These are phyloP conservation scores for Peniophora sp. DNA, from an alignment of 1,284 basidiomycete species.

Conservation along the genomic window DNA sequence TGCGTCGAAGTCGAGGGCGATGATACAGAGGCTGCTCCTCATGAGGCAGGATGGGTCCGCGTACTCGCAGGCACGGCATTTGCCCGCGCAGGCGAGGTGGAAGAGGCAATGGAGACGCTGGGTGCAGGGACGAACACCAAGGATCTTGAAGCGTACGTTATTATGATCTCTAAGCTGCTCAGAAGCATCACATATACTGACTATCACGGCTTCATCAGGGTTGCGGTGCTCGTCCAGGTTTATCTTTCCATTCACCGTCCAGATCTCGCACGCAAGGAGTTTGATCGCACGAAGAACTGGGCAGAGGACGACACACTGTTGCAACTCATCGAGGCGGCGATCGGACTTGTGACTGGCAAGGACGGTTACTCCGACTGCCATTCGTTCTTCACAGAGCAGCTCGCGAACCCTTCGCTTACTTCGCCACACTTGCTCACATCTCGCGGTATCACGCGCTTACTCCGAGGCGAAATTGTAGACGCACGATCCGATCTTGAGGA, in stretches of 20 bases:
- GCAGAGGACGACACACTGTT: conserved; percentile 87
- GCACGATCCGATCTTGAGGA: conserved; percentile 83
- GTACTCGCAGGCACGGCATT: conserved; percentile 83
- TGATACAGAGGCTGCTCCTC: conserved; percentile 52
- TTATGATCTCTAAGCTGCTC: neutral
- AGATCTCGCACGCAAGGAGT: conserved; percentile 82
- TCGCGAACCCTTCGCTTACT: conserved; percentile 77
- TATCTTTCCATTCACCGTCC: conserved; percentile 80
- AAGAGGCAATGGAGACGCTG: conserved; percentile 87
- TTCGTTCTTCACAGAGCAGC: conserved; percentile 90
- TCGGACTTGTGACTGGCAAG: conserved; percentile 75
- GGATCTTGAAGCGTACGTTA: conserved; percentile 79
- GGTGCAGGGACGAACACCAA: conserved; percentile 61
- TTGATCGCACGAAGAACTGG: conserved; percentile 74
- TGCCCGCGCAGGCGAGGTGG: conserved; percentile 73
- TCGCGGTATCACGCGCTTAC: conserved; percentile 77
- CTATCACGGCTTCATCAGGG: conserved; percentile 34
- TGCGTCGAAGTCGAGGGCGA: conserved; percentile 81
- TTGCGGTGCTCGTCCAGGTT: conserved; percentile 76
- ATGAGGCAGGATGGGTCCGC: conserved; percentile 64
- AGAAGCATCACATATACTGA: conserved; percentile 1
- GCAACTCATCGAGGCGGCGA: conserved; percentile 84
- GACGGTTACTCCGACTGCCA: conserved; percentile 64
- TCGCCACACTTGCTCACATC: conserved; percentile 73
- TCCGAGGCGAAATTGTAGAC: conserved; percentile 74